These are phyloP conservation scores for Umbellularia californica DNA, from an alignment of 164 flowering plant genomes.

Conservation along the genomic window DNA sequence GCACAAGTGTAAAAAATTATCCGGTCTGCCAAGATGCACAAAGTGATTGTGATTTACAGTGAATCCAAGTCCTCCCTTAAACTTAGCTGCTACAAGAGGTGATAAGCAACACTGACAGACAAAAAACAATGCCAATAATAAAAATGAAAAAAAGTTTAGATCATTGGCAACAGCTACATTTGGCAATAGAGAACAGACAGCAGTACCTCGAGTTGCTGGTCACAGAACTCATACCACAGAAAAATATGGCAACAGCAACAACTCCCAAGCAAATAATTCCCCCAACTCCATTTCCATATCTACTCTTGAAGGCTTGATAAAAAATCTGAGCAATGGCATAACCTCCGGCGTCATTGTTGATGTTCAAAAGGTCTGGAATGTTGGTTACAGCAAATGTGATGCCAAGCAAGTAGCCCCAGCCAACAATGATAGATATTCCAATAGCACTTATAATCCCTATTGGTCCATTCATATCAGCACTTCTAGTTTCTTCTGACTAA, in stretches of 20 bases:
- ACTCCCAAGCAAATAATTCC: slow-evolving; percentile 85
- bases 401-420: slow-evolving; percentile 70
- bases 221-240: slow-evolving; percentile 72
- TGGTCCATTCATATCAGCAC: slow-evolving; percentile 89
- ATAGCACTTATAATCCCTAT: slow-evolving; percentile 87
- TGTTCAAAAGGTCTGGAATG: slow-evolving; percentile 59
- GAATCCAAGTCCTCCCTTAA: no score
- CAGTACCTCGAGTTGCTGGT: slow-evolving; percentile 77
- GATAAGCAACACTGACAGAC: no score
- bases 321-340: slow-evolving; percentile 92
- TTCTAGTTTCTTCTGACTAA: slow-evolving; percentile 92
- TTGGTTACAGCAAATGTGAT: slow-evolving; percentile 82
- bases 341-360: slow-evolving; percentile 83
- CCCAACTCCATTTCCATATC: slow-evolving; percentile 87
- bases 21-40: no score
- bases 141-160: no score
- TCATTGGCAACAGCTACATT: no score
- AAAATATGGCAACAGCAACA: slow-evolving; percentile 81
- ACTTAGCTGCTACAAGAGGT: no score
- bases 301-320: slow-evolving; percentile 67
- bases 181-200: no score
- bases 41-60: no score
- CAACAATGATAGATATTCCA: slow-evolving; percentile 80
- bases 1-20: no score
- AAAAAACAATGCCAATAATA: no score